Evolutionary conservation across 345 rosid genomes (phyloP).

Genomic region (Erysimum cheiranthoides): DNA sequence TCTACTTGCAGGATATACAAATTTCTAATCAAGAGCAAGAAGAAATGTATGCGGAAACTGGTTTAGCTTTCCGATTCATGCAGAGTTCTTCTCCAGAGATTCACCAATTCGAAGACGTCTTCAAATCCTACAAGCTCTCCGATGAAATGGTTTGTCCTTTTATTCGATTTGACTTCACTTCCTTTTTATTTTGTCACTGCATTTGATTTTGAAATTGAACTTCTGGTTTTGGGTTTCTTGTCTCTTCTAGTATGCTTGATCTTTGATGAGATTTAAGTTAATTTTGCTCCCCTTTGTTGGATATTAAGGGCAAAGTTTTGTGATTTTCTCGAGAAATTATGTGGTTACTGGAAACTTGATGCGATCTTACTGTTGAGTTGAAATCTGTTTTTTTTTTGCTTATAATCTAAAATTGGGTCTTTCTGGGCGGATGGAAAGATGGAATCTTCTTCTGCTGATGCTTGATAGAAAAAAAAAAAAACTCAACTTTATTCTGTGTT

Average conservation of each 20-base stretch:
- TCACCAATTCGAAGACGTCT: slow-evolving; percentile 77
- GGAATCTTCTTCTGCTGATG: slow-evolving; percentile 32
- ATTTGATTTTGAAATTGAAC: slow-evolving; percentile 1
- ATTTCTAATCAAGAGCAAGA: background rate
- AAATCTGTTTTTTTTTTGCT: slow-evolving; percentile 17
- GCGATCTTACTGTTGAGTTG: background rate
- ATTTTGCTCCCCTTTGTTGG: background rate
- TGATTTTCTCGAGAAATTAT: slow-evolving; percentile 14
- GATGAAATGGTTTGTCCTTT: slow-evolving; percentile 57
- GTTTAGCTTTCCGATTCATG: slow-evolving; percentile 62
- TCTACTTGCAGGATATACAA: slow-evolving; percentile 10
- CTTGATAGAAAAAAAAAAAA: slow-evolving; percentile 3
- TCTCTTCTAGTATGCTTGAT: slow-evolving; percentile 2
- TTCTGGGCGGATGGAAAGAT: slow-evolving; percentile 34
- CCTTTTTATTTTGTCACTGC: background rate
- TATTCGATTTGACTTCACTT: background rate
- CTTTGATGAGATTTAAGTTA: background rate
- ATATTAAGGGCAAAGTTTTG: background rate
- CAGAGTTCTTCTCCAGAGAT: slow-evolving; percentile 64
- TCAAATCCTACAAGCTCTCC: slow-evolving; percentile 59
- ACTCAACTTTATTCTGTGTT: slow-evolving; percentile 30
- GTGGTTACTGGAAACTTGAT: slow-evolving; percentile 12
- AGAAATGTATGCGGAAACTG: slow-evolving; percentile 84
- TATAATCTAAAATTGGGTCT: slow-evolving; percentile 25
- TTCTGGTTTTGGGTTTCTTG: background rate